Base-by-base conservation (phyloP, 257 asterid genomes). In the Solanum lycopersicoides region DNA sequence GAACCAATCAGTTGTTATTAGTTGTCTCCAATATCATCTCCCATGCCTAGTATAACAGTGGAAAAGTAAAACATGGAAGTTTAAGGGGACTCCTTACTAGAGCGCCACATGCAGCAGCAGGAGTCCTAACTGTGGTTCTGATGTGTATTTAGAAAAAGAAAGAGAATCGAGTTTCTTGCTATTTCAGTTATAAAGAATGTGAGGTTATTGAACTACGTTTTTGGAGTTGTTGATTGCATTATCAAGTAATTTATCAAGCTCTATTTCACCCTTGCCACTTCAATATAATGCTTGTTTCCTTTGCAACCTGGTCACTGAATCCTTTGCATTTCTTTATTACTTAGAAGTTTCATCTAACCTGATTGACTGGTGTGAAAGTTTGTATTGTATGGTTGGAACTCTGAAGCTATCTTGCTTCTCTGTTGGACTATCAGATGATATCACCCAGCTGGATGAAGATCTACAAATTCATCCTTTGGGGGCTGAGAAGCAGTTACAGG, bases 401-500 rank as follows among this genome's bases (percentile, higher is more conserved):
- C 87, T 89, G 86, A 90, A 89, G 71, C 20, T 44, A 41, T 63
- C n/a, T 87, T 82, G 18, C 25, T 89, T 85, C 68, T 82, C 82
- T 88, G 47, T 93, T 88, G 84, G 90, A 83, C 88, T 92, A 86
- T 76, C 91, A 96, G 99, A 96, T 92, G 99, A 96, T 91, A 91
- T 95, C 77, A 94, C 99, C 69, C 94, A 89, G 90, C 96, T 95
- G 8, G 92, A 87, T 68, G 98, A 90, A 87, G 96, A 92, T 89
- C 91, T 73, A 65, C 88, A 85, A 80, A 86, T 63, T 66, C 66
- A 45, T 84, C 32, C 89, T 10, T 87, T 87, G 71, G 89, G 66
- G 69, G 83, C 69, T 83, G 89, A 86, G 86, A 85, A 89, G 80
- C 89, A 79, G 76, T 3, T 63, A 88, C 87, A 41, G 92, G 91